Evolutionary conservation across 148 eudicot genomes (phyloP), one percentile per base, ranked within the genome.

Genomic region (Dysphania ambrosioides): DNA sequence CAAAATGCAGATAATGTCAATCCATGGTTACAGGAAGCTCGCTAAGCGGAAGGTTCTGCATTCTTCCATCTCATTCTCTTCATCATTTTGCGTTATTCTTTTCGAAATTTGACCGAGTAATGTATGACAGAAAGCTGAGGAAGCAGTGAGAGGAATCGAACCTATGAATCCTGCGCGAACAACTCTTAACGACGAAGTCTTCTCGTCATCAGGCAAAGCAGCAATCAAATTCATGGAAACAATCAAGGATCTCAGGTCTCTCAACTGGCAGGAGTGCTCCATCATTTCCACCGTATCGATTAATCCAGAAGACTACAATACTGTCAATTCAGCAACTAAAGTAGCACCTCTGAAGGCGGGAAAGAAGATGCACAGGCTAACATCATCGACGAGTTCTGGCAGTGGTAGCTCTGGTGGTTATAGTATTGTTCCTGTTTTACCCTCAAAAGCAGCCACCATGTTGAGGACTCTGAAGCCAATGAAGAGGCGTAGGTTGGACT

Each of bases 201-300:
- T 83, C 31, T 77, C 88, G 40, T 73, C 89, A 11, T 40, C 79
- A 68, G 19, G 3, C 42, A 36, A 66, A 51, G 83, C 86, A 23
- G 49, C 38, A 32, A 68, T 86, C 40, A 40, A 81, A 6, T 66
- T 84, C 26, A 55, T 72, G 5, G 91, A 90, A n/a, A 82, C 68
- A 44, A 70, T 80, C 74, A 83, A 75, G 47, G 79, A 40, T 71
- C 79, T 89, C 19, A 65, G 42, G 23, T 27, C 74, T 51, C 90
- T 87, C 67, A 75, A 82, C 23, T 87, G 90, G 93, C 88, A 83
- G 72, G 87, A 83, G 51, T 87, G 87, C 71, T 81, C 77, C 0
- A 65, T 83, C 72, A 82, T 79, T 24, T 83, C 88, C 23, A 65
- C 87, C 72, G 72, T 66, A 75, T 74, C 84, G 29, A 32, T 88